These are phyloP conservation scores for Erodium moschatum DNA, from an alignment of 441 rosid genomes.

Conservation along the genomic window DNA sequence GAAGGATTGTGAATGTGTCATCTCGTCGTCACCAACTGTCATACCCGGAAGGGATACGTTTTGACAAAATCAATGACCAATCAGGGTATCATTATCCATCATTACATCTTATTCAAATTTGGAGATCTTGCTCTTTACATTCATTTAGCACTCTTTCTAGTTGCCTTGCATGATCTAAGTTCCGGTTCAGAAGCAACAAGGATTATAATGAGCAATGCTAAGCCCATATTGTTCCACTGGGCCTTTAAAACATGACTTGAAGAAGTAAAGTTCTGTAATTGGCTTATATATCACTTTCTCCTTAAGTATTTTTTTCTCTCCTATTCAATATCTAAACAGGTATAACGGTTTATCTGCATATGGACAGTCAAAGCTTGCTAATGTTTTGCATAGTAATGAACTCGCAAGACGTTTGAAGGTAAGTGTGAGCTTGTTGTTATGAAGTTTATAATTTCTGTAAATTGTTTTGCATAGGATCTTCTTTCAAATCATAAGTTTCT, in stretches of 20 bases:
- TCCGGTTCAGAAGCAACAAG: constrained; percentile 3
- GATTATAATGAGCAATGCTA: neutral
- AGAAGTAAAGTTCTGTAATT: too few relatives aligned
- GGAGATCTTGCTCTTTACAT: neutral
- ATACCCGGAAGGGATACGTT: constrained; percentile 24
- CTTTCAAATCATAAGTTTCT: too few relatives aligned
- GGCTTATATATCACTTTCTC: constrained; percentile 1
- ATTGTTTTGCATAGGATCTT: neutral
- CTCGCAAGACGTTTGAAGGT: constrained; percentile 48
- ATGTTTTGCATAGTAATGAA: constrained; percentile 51
- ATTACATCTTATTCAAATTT: neutral
- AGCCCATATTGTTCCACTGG: neutral
- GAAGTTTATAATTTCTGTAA: too few relatives aligned
- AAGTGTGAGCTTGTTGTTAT: neutral
- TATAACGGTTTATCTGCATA: constrained; percentile 37
- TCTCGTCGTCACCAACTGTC: constrained; percentile 21
- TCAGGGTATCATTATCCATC: constrained; percentile 11
- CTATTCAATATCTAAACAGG: constrained; percentile 21
- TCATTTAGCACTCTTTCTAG: neutral
- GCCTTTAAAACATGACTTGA: too few relatives aligned
- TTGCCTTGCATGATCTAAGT: neutral
- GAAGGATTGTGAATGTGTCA: constrained; percentile 24
- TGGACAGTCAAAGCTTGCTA: constrained; percentile 58
- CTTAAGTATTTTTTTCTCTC: neutral
- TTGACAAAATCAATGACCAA: constrained; percentile 20